phyloP scores from a whole-genome alignment of 805 yeast species.

The Wickerhamomyces silvicola region DNA sequence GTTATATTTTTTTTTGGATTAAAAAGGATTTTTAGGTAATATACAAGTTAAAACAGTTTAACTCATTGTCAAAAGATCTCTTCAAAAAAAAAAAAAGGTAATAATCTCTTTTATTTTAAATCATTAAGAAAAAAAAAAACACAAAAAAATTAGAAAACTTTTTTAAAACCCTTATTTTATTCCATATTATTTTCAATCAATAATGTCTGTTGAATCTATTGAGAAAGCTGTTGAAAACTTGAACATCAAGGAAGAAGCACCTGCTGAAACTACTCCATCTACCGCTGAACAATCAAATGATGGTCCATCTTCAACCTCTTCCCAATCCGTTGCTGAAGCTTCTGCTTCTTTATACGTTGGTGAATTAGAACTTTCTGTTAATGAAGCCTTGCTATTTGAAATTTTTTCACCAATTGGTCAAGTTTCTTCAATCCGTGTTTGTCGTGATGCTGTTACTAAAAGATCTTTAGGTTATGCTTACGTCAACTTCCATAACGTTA shows the following conservation, averaged over 20 bases:
- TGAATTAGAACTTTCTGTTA: slow-evolving; percentile 86
- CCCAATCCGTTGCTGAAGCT: slow-evolving; percentile 43
- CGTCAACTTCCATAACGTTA: slow-evolving; percentile 86
- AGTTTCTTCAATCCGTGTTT: slow-evolving; percentile 94
- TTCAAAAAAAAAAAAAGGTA: too few species aligned
- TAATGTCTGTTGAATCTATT: slow-evolving; percentile 34
- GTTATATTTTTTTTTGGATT: too few species aligned
- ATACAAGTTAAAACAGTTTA: too few species aligned
- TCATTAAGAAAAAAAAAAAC: slow-evolving; percentile 13
- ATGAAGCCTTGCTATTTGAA: slow-evolving; percentile 92
- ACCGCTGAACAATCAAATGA: slow-evolving; percentile 23
- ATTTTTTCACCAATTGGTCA: slow-evolving; percentile 91
- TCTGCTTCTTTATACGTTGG: slow-evolving; percentile 94
- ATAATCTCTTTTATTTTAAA: slow-evolving; percentile 1
- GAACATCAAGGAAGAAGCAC: slow-evolving; percentile 29
- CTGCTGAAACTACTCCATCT: slow-evolving; percentile 14
- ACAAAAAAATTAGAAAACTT: slow-evolving; percentile 19
- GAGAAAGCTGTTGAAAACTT: slow-evolving; percentile 43
- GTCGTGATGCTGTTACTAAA: slow-evolving; percentile 97
- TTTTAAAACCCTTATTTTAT: slow-evolving; percentile 6
- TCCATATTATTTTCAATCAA: slow-evolving; percentile 18
- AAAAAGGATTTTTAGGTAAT: too few species aligned
- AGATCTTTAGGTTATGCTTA: slow-evolving; percentile 97
- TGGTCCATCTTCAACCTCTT: slow-evolving; percentile 23
- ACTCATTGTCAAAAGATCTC: too few species aligned